A percentile compares a stretch with the other conserved stretches of the same genome.
Evolutionary conservation across 192 early-diverging fungal genomes (phyloP).

Genomic region (Umbelopsis sp.): DNA sequence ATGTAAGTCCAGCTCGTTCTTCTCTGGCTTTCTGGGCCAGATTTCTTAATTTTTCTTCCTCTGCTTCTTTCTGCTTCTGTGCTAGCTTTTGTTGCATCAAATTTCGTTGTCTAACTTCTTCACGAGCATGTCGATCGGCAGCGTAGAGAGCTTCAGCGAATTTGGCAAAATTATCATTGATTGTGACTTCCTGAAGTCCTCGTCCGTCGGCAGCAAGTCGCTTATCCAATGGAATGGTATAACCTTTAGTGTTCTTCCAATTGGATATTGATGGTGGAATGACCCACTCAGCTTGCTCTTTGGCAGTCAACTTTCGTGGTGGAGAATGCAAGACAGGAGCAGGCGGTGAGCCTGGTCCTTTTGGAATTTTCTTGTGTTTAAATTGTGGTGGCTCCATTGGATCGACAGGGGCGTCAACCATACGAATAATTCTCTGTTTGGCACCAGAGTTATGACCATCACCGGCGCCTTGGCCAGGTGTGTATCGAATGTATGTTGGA

Average conservation of each 20-base stretch:
- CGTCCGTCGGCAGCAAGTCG: conserved; percentile 96
- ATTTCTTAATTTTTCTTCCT: conserved; percentile 86
- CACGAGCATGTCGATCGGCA: conserved; percentile 91
- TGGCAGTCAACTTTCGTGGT: conserved; percentile 92
- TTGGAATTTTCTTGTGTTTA: conserved; percentile 89
- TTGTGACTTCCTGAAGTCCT: conserved; percentile 84
- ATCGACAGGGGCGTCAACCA: conserved; percentile 94
- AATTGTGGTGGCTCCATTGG: conserved; percentile 96
- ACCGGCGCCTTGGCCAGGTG: conserved; percentile 71
- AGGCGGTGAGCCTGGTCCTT: conserved; percentile 86
- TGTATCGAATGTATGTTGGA: conserved; percentile 90
- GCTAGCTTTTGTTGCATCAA: conserved; percentile 92
- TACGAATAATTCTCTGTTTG: conserved; percentile 88
- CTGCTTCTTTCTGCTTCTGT: conserved; percentile 90
- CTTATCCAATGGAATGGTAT: conserved; percentile 98
- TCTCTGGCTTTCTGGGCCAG: conserved; percentile 96
- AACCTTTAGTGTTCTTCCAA: conserved; percentile 99
- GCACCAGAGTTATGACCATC: conserved; percentile 73
- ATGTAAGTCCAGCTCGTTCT: conserved; percentile 58
- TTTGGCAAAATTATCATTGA: conserved; percentile 97
- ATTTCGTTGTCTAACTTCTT: conserved; percentile 90
- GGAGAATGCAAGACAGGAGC: conserved; percentile 99
- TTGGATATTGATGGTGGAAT: conserved; percentile 99
- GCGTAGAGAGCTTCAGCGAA: conserved; percentile 92
- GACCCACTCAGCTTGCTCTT: conserved; percentile 96